Evolutionary conservation across 352 stramenopile genomes (phyloP).

Genomic region (Pythium scleroteichum): DNA sequence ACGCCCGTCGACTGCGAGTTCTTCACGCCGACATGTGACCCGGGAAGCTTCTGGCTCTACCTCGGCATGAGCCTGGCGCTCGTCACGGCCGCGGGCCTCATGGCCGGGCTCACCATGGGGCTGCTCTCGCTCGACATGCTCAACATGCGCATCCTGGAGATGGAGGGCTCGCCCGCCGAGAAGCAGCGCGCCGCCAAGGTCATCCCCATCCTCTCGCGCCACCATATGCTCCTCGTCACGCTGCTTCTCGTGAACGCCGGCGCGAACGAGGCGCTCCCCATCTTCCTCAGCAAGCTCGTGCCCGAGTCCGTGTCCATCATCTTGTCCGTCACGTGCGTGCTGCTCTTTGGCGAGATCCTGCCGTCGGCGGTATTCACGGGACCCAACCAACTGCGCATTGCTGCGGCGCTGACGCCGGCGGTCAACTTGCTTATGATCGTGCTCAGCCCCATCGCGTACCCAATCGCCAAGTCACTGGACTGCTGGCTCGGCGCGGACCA

Average conservation of each 20-base stretch:
- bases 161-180: constrained; percentile 69
- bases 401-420: constrained; percentile 72
- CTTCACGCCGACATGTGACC: constrained; percentile 66
- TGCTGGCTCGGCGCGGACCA: constrained; percentile 79
- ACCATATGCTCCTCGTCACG: constrained; percentile 94
- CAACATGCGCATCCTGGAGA: constrained; percentile 78
- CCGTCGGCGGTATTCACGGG: constrained; percentile 95
- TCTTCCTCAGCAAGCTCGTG: constrained; percentile 93
- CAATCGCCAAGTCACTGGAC: constrained; percentile 92
- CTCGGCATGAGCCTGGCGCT: constrained; percentile 46
- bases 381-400: constrained; percentile 91
- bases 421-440: constrained; percentile 90
- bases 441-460: constrained; percentile 87
- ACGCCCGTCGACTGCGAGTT: constrained; percentile 41
- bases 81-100: constrained; percentile 57
- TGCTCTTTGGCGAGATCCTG: constrained; percentile 98
- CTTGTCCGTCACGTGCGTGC: constrained; percentile 94
- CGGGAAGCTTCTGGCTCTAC: constrained; percentile 62
- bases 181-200: constrained; percentile 76
- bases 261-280: constrained; percentile 93
- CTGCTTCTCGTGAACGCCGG: constrained; percentile 94
- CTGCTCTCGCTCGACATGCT: constrained; percentile 78
- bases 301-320: constrained; percentile 88
- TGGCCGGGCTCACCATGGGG: constrained; percentile 81
- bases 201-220: constrained; percentile 86